Evolutionary conservation across 768 basidiomycete species (phyloP), one percentile per base, ranked within the genome.

Genomic region (Tylopilus balloui): DNA sequence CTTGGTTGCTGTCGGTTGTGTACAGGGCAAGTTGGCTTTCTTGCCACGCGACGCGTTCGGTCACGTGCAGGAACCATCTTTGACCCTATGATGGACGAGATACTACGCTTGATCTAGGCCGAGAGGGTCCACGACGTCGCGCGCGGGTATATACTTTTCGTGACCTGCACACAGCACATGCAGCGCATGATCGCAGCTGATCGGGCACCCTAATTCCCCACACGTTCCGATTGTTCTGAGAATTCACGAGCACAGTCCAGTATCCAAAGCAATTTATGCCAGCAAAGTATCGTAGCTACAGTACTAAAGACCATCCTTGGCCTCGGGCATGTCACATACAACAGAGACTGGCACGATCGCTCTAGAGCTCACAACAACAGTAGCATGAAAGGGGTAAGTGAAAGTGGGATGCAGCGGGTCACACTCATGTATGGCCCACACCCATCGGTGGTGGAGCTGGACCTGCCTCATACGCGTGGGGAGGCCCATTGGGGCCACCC

Each of bases 81-180:
- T 4, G 15, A 15, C 8, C 5, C 31, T 76, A 78, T 74, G 73
- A 78, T 80, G 78, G 80, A 81, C 79, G n/a, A 81, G 80, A 81
- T 81, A 81, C 80, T 81, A 81, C 80, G 81, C 80, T 81, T 81
- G 80, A 81, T 81, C 80, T 80, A 80, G 81, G 79, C 80, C 79
- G 79, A 77, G 75, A 78, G 78, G 78, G 51, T 42, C 19, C 36
- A 11, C 0, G 72, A 0, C 13, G 25, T 50, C 42, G 9, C n/a
- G 2, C 29, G 5, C 3, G 3, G 28, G 29, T 31, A 41, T 51
- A 55, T 50, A 46, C n/a, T 14, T 44, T 40, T 38, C 14, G 6
- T 1, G 21, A 9, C 0, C 0, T 24, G 52, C 37, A 45, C 55
- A 56, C 55, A 28, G 55, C 7, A 15, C 2, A 34, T 17, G 7